Conservation (phyloP, 169 alveolate genomes). For the Blepharisma undulans region DNA sequence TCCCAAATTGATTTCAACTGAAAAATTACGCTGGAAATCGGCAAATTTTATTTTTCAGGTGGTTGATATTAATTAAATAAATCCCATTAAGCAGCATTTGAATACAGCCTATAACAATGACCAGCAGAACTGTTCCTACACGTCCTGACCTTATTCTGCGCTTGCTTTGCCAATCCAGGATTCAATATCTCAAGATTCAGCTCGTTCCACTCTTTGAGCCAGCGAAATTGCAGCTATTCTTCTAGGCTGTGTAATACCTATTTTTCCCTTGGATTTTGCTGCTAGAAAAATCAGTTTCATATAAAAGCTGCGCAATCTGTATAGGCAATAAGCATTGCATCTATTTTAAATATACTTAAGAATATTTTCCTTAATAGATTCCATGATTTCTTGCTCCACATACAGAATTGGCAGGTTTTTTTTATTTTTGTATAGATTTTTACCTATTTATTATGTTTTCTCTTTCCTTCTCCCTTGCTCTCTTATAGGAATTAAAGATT, state of each 20-base stretch:
- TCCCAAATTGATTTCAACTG: constrained; percentile 90
- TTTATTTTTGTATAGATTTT: not conserved
- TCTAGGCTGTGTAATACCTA: constrained; percentile 87
- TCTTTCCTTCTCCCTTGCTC: not conserved
- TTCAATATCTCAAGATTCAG: constrained; percentile 63
- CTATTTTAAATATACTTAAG: constrained; percentile 91
- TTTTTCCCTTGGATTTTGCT: constrained; percentile 18
- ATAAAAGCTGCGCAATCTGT: constrained; percentile 79
- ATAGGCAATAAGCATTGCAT: constrained; percentile 93
- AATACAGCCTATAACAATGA: constrained; percentile 96
- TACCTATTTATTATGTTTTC: not conserved
- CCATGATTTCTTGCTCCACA: constrained; percentile 83
- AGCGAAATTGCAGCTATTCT: constrained; percentile 87
- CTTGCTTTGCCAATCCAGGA: constrained; percentile 91
- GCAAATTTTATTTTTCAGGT: constrained; percentile 86
- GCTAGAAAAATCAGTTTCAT: constrained; percentile 67
- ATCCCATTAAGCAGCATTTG: constrained; percentile 88
- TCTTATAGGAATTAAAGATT: not conserved
- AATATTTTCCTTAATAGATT: constrained; percentile 80
- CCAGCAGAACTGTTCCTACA: constrained; percentile 99
- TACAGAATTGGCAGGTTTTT: constrained; percentile 69
- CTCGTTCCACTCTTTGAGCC: constrained; percentile 84
- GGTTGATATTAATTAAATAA: constrained; percentile 74
- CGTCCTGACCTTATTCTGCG: constrained; percentile 98
- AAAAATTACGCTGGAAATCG: constrained; percentile 87